Percentiles rank a stretch among this genome's conserved stretches.
phyloP scores from a whole-genome alignment of 2,329 filamentous ascomycete genomes.

The Aspergillus cejpii region DNA sequence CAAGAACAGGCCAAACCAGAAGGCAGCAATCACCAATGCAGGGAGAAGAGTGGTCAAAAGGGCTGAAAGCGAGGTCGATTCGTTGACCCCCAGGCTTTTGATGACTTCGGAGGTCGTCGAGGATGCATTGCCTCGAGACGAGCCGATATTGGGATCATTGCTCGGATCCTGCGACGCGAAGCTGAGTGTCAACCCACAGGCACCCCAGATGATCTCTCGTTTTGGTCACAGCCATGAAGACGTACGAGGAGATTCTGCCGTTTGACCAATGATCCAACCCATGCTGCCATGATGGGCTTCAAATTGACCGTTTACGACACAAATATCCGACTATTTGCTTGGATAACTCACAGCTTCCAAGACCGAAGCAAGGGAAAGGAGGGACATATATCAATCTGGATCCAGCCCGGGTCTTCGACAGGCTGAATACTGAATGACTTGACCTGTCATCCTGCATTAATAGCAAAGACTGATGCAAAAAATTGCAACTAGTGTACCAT shows the following conservation, averaged over 20 bases:
- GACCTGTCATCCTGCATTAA: slow-evolving; percentile 24
- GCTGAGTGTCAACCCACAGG: background rate
- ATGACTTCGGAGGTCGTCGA: slow-evolving; percentile 29
- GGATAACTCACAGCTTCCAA: background rate
- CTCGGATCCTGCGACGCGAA: slow-evolving; percentile 27
- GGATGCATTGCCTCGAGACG: slow-evolving; percentile 36
- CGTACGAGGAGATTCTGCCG: slow-evolving; percentile 5
- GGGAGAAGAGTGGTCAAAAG: slow-evolving; percentile 47
- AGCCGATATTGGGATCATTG: slow-evolving; percentile 40
- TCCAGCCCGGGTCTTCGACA: slow-evolving; percentile 8
- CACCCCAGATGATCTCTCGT: background rate
- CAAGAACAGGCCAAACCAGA: slow-evolving; percentile 43
- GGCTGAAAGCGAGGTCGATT: slow-evolving; percentile 47
- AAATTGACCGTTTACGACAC: background rate
- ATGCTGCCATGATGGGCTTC: background rate
- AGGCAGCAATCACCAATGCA: slow-evolving; percentile 39
- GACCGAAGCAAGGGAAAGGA: background rate
- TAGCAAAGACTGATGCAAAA: slow-evolving; percentile 2
- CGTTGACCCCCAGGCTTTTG: slow-evolving; percentile 25
- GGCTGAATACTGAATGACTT: slow-evolving; percentile 7
- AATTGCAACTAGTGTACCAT: background rate
- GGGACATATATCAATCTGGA: slow-evolving; percentile 4
- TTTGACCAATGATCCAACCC: slow-evolving; percentile 1
- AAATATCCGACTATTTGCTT: background rate
- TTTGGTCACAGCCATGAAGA: background rate